These are phyloP conservation scores for Trichoderma sp. DNA, from an alignment of 2,329 filamentous ascomycete genomes.

Conservation along the genomic window DNA sequence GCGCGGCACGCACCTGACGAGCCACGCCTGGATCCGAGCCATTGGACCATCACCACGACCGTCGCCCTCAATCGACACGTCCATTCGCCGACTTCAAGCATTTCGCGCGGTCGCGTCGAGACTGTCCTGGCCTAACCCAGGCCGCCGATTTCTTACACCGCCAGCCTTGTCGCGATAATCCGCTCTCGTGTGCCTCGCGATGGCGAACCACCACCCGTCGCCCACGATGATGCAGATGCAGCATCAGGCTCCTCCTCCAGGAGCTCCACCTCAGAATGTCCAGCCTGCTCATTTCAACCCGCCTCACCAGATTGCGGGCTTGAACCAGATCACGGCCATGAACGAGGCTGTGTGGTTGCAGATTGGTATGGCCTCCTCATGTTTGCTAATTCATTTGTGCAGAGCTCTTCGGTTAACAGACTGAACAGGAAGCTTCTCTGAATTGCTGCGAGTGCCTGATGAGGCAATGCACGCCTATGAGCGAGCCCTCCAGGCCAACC, in stretches of 20 bases:
- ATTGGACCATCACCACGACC: conserved; percentile 22
- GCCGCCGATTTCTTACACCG: conserved; percentile 29
- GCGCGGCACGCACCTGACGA: conserved; percentile 11
- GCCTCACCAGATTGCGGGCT: conserved; percentile 72
- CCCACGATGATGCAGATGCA: conserved; percentile 75
- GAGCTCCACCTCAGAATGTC: conserved; percentile 58
- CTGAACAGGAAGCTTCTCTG: conserved; percentile 75
- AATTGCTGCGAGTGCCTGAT: conserved; percentile 85
- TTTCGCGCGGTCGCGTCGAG: conserved; percentile 28
- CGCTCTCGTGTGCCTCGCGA: conserved; percentile 43
- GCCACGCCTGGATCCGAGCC: conserved; percentile 6
- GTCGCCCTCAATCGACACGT: conserved; percentile 4
- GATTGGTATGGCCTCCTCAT: conserved; percentile 67
- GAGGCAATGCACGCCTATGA: conserved; percentile 91
- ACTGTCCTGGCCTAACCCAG: not conserved
- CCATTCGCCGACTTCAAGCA: not conserved
- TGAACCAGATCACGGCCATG: conserved; percentile 77
- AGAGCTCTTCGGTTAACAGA: conserved; percentile 21
- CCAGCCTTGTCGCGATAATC: conserved; percentile 31
- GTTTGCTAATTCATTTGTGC: conserved; percentile 1
- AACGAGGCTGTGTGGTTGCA: conserved; percentile 93
- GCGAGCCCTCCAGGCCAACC: conserved; percentile 83
- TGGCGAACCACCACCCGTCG: conserved; percentile 81
- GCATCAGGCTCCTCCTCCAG: conserved; percentile 60
- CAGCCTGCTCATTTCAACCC: conserved; percentile 64